Conservation (phyloP, 257 asterid species). For the Leptodermis oblonga region DNA sequence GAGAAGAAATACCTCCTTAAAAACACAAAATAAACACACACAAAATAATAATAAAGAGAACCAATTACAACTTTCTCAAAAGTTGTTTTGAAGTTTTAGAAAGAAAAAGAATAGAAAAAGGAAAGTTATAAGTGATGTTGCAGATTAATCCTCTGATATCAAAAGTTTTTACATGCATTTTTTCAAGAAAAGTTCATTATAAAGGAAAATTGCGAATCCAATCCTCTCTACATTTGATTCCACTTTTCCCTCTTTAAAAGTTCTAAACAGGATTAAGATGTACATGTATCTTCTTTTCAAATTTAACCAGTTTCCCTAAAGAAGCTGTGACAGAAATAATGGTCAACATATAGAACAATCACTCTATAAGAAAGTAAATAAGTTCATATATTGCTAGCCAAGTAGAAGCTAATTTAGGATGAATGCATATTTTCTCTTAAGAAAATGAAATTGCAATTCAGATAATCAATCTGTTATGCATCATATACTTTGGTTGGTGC, state of each 20-base stretch:
- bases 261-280: background rate
- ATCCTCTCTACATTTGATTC: too few species aligned
- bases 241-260: background rate
- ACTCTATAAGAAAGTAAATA: too few species aligned
- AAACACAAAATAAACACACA: background rate
- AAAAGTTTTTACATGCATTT: background rate
- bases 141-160: background rate
- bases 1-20: background rate
- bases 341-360: background rate
- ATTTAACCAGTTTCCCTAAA: background rate
- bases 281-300: background rate
- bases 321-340: background rate
- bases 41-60: background rate
- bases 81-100: background rate
- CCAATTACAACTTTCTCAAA: background rate
- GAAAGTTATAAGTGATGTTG: background rate
- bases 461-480: background rate
- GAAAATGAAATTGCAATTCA: background rate
- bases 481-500: slow-evolving; percentile 81
- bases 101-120: too few species aligned
- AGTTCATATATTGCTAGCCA: background rate
- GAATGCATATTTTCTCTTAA: background rate
- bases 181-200: background rate
- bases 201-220: too few species aligned
- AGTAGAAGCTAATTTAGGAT: background rate